Conservation (phyloP, 2,329 filamentous ascomycete genomes). For the Penicillium sp. region DNA sequence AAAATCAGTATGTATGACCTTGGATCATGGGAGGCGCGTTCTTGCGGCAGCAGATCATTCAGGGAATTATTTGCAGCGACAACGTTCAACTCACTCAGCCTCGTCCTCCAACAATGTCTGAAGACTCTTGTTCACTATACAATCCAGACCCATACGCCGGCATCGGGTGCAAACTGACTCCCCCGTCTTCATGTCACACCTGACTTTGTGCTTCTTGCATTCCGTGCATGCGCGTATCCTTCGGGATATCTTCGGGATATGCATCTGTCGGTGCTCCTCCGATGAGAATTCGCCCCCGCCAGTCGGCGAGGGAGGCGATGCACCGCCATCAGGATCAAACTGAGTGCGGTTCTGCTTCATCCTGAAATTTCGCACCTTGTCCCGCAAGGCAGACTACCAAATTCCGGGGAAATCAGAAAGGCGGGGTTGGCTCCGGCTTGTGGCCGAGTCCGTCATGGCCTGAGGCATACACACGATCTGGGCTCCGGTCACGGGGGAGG, state of each 20-base stretch:
- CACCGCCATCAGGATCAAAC: constrained; percentile 34
- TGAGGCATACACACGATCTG: constrained; percentile 13
- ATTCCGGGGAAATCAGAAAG: constrained; percentile 16
- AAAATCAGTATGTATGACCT: constrained; percentile 7
- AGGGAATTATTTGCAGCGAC: constrained; percentile 4
- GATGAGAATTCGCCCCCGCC: constrained; percentile 16
- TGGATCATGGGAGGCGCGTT: constrained; percentile 3
- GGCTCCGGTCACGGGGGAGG: constrained; percentile 4
- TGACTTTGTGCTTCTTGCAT: constrained; percentile 51
- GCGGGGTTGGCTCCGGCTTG: constrained; percentile 18
- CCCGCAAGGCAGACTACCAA: constrained; percentile 13
- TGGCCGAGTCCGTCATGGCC: constrained; percentile 11
- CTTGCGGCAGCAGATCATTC: not conserved
- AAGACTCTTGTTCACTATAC: constrained; percentile 48
- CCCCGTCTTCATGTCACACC: constrained; percentile 48
- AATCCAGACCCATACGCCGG: constrained; percentile 45
- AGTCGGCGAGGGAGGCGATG: constrained; percentile 30
- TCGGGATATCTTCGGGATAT: constrained; percentile 40
- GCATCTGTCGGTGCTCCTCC: constrained; percentile 26
- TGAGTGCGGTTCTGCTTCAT: constrained; percentile 38
- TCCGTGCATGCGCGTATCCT: constrained; percentile 48
- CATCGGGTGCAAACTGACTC: constrained; percentile 47
- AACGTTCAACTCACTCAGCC: constrained; percentile 34
- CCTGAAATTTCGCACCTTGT: constrained; percentile 15
- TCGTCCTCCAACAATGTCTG: constrained; percentile 47